A percentile compares a stretch with the other conserved stretches of the same genome.
Conservation (phyloP, 2,329 filamentous ascomycete species). For the Trichoderma harzianum region DNA sequence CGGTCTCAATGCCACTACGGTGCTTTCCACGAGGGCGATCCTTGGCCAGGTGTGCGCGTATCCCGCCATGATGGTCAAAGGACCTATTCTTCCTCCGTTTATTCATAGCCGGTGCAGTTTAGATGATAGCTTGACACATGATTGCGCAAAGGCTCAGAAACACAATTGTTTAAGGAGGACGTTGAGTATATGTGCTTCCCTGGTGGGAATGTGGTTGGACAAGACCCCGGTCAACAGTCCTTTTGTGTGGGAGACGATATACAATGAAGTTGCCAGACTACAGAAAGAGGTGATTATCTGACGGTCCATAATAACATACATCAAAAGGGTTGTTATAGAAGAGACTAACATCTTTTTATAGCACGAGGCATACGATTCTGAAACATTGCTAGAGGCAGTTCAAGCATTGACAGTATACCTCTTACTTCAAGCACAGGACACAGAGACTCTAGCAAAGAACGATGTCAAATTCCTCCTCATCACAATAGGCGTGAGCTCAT, state of each 20-base stretch:
- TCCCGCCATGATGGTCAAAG: slow-evolving; percentile 22
- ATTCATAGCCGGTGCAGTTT: slow-evolving; percentile 21
- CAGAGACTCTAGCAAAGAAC: slow-evolving; percentile 11
- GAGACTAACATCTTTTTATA: neutral
- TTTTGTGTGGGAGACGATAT: slow-evolving; percentile 24
- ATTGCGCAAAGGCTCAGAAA: slow-evolving; percentile 4
- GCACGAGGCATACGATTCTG: neutral
- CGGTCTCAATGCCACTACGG: slow-evolving; percentile 1
- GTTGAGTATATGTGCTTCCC: slow-evolving; percentile 19
- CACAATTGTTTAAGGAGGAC: slow-evolving; percentile 21
- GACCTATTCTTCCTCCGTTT: slow-evolving; percentile 22
- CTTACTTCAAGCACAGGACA: slow-evolving; percentile 18
- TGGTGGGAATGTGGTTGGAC: slow-evolving; percentile 21
- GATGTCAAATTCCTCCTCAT: slow-evolving; percentile 13
- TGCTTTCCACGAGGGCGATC: slow-evolving; percentile 20
- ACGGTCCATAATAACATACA: rapidly evolving
- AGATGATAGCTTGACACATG: neutral
- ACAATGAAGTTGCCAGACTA: slow-evolving; percentile 19
- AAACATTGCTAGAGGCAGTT: slow-evolving; percentile 14
- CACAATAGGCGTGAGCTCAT: slow-evolving; percentile 16
- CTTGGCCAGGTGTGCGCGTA: slow-evolving; percentile 23
- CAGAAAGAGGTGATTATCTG: slow-evolving; percentile 15
- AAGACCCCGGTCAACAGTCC: slow-evolving; percentile 17
- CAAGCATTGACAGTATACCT: slow-evolving; percentile 19
- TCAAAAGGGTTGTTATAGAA: neutral